Base-by-base conservation (phyloP, 345 rosid species). In the Citrus maxima region DNA sequence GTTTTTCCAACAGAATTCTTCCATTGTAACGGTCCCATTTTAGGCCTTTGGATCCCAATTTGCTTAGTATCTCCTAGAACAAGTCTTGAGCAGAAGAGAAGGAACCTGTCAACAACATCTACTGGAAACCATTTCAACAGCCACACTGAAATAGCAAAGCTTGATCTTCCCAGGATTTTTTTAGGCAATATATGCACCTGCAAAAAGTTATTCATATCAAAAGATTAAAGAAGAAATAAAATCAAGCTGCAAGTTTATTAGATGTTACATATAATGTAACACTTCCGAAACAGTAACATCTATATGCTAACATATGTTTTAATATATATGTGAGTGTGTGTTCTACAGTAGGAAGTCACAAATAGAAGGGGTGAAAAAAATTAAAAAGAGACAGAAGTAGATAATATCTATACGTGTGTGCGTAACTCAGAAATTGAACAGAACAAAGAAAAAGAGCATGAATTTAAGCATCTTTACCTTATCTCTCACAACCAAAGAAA, bases 121-220 rank as follows among this genome's bases (percentile, higher is more conserved):
- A 88, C 62, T 0, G 94, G 93, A 40, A 92, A 83, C 86, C 91
- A 89, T 34, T 84, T 90, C 56, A 90, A 77, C 82, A 92, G 88
- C 78, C 84, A 80, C 90, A 85, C 88, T 28, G 91, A 89, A 51
- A 92, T 73, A 55, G 85, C 89, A 73, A 90, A 90, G 21, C 90
- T 92, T 69, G 97, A 90, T 70, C 79, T 27, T 10, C 97, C 94
- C 65, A 92, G 76, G n/a, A 88, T 72, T 77, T 88, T 89, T 79
- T 90, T 87, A 28, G 97, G 97, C 62, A 92, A 79, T 38, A 90
- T 89, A 73, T 90, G 96, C 71, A 90, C 84, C 96, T 92, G 78
- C 81, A 68, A 71, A 49, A 14, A 54, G 22, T 18, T 54, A 18
- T 54, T 54, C 7, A 13, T 5, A 13, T 46, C 18, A 46, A 46